Conservation (phyloP, 371 early-diverging fungal species). For the Rhizopus arrhizus region DNA sequence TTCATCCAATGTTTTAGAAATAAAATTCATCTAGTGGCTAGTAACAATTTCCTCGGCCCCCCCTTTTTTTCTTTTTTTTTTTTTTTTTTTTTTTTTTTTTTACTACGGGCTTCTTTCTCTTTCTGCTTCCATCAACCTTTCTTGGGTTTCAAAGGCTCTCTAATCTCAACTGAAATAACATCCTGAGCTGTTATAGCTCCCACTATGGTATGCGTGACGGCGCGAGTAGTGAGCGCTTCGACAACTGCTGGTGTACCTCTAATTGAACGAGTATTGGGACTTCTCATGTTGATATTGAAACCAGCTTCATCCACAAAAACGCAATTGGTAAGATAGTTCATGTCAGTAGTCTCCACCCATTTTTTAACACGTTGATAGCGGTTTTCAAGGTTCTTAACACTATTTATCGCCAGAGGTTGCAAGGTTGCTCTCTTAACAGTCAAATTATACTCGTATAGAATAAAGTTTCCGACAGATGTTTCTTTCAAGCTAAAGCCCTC, state of each 20-base stretch:
- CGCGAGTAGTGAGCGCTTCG: constrained; percentile 14
- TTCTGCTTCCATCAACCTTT: constrained; percentile 6
- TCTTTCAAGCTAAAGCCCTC: constrained; percentile 19
- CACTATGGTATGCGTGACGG: constrained; percentile 15
- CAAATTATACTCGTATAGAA: constrained; percentile 24
- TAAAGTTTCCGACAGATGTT: constrained; percentile 19
- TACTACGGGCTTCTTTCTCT: constrained; percentile 6
- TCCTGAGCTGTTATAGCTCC: constrained; percentile 12
- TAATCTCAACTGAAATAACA: constrained; percentile 15
- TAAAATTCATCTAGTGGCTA: constrained; percentile 14
- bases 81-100: neutral
- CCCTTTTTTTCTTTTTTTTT: neutral
- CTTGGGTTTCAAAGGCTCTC: constrained; percentile 7
- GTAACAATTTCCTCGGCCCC: constrained; percentile 11
- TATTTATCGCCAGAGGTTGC: constrained; percentile 19
- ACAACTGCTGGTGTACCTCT: constrained; percentile 22
- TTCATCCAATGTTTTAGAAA: constrained; percentile 6
- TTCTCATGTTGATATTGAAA: constrained; percentile 17
- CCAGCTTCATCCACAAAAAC: constrained; percentile 24
- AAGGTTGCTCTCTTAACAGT: constrained; percentile 14
- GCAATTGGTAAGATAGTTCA: constrained; percentile 7
- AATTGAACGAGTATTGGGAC: constrained; percentile 12
- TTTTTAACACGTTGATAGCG: constrained; percentile 15
- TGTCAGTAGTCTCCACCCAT: constrained; percentile 3
- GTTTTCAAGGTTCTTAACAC: constrained; percentile 13